Evolutionary conservation across 2,329 filamentous ascomycete genomes (phyloP), one percentile per base, ranked within the genome.

Genomic region (Tolypocladium guangdongense): DNA sequence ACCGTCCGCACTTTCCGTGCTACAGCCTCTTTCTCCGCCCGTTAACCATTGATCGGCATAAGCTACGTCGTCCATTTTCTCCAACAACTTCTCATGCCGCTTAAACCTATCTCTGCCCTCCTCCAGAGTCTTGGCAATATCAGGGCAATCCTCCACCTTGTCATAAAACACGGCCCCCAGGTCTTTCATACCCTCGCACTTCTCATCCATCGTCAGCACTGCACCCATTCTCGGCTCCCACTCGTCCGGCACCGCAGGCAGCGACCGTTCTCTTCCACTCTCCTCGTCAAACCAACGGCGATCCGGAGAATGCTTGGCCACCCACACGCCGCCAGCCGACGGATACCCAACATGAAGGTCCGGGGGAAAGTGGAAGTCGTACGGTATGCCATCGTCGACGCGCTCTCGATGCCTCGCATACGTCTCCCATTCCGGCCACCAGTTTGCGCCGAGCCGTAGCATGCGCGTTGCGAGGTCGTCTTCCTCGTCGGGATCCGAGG

Each of bases 381-480:
- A 36, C 7, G 22, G n/a, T 7, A 49, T 37, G 1, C n/a, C 30
- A 7, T 6, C 22, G 12, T 49, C 22, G 47, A 49, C 10, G 7
- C 18, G 30, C 18, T 12, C 7, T 18, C 14, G 24, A 33, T 50
- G 46, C 27, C 36, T 32, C 6, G 49, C n/a, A 30, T 53, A 53
- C 22, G 12, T 32, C 7, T 45, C 46, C 46, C 52, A 53, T 22
- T 53, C 38, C 16, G 52, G 52, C 52, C 52, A 53, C 52, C 46
- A 53, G 16, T 50, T 36, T 33, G 45, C 46, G 38, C 52, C 52
- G 30, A 53, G 52, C 35, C 39, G 52, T 20, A 49, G 45, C 52
- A 53, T 53, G 52, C 52, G 52, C 30, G 45, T 38, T 20, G 52
- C 52, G 5, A 53, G 36, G 37, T 41, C 36, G 18, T 53, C 52